These are phyloP conservation scores for Apiosordaria backusii DNA, from an alignment of 495 filamentous ascomycete genomes.

Conservation along the genomic window DNA sequence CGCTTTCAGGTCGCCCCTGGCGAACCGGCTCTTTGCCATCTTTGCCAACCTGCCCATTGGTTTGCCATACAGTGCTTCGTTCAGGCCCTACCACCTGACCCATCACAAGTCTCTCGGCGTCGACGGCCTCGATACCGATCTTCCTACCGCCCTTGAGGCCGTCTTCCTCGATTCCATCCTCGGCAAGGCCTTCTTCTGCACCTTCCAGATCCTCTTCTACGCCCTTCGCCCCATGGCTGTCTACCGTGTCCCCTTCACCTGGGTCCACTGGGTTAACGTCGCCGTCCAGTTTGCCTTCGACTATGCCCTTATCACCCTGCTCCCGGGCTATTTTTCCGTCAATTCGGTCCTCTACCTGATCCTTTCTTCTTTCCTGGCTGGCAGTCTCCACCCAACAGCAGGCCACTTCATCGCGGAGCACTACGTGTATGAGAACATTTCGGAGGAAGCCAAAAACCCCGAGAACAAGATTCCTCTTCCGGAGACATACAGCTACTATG, in stretches of 20 bases:
- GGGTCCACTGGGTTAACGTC: slow-evolving; percentile 79
- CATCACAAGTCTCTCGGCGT: slow-evolving; percentile 99
- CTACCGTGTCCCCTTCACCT: slow-evolving; percentile 83
- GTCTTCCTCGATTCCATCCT: slow-evolving; percentile 92
- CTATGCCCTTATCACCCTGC: slow-evolving; percentile 53
- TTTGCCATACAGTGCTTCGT: slow-evolving; percentile 92
- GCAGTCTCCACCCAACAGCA: slow-evolving; percentile 88
- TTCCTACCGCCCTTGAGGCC: slow-evolving; percentile 89
- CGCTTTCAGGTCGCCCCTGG: slow-evolving; percentile 79
- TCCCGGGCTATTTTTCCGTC: slow-evolving; percentile 43
- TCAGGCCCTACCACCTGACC: slow-evolving; percentile 97
- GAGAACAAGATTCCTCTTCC: slow-evolving; percentile 61
- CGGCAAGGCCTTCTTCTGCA: slow-evolving; percentile 98
- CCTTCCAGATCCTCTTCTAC: slow-evolving; percentile 99
- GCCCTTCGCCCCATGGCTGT: slow-evolving; percentile 96
- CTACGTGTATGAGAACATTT: slow-evolving; percentile 84
- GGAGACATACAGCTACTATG: slow-evolving; percentile 99
- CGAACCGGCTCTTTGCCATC: slow-evolving; percentile 82
- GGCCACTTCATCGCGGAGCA: slow-evolving; percentile 99
- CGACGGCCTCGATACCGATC: slow-evolving; percentile 91
- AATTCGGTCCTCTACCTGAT: slow-evolving; percentile 75
- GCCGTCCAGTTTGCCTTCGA: slow-evolving; percentile 75
- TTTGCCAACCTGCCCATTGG: slow-evolving; percentile 96
- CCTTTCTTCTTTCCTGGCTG: slow-evolving; percentile 85
- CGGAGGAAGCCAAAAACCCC: slow-evolving; percentile 56